Percentiles rank a stretch among this genome's conserved stretches.
phyloP scores from a whole-genome alignment of 208 protist species.

The Acanthamoeba quina region DNA sequence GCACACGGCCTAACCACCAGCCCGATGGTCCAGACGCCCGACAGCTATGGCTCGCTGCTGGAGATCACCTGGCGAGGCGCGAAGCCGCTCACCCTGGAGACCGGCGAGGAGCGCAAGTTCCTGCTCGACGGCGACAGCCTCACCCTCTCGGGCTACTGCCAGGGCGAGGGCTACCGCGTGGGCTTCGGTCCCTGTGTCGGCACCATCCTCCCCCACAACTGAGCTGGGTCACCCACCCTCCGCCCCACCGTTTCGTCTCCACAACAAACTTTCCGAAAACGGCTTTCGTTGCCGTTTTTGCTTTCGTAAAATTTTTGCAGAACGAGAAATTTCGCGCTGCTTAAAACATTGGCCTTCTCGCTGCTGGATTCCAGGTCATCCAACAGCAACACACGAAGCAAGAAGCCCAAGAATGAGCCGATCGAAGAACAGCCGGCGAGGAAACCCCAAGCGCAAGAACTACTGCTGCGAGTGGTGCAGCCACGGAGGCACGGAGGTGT shows the following conservation, averaged over 20 bases:
- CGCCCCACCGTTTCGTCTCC: no score
- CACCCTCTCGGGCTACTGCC: constrained; percentile 86
- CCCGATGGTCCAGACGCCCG: constrained; percentile 73
- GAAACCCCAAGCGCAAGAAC: not conserved
- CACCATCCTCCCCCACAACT: constrained; percentile 70
- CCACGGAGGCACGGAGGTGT: not conserved
- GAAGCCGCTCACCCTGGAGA: constrained; percentile 83
- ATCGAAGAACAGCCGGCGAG: not conserved
- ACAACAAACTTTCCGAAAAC: no score
- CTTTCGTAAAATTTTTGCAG: not conserved
- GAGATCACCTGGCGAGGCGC: constrained; percentile 91
- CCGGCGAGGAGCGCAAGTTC: constrained; percentile 88
- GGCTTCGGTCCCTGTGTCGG: constrained; percentile 88
- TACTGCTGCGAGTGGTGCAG: constrained; percentile 32
- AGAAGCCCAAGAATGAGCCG: not conserved
- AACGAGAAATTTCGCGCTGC: not conserved
- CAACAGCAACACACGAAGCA: not conserved
- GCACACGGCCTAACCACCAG: not conserved
- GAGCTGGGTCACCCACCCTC: no score
- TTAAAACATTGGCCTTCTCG: no score
- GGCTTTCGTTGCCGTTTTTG: no score
- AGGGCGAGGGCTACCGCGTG: constrained; percentile 88
- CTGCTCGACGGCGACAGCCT: constrained; percentile 93
- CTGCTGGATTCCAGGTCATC: no score
- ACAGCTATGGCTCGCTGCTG: constrained; percentile 91